Conservation (phyloP, 106 monocot genomes). For the Alisma plantagoaquatica region DNA sequence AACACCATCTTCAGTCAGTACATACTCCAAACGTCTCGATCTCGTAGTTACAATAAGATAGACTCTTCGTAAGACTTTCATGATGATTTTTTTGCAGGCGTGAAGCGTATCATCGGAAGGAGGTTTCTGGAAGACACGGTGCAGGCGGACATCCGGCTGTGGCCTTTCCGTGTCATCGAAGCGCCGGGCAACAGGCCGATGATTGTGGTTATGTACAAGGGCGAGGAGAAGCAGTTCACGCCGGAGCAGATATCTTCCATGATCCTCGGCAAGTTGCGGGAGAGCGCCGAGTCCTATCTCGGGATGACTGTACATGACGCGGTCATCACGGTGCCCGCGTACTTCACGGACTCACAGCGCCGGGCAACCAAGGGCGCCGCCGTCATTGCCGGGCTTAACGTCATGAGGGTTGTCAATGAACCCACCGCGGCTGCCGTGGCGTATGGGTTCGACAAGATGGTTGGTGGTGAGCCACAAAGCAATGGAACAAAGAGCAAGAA, state of each 20-base stretch:
- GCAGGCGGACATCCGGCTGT: slow-evolving; percentile 12
- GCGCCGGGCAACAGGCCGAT: slow-evolving; percentile 11
- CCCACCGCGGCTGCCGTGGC: slow-evolving; percentile 15
- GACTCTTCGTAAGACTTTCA: no score
- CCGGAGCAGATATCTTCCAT: slow-evolving; percentile 17
- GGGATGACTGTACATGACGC: slow-evolving; percentile 7
- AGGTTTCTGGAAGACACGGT: no score
- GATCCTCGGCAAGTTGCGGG: slow-evolving; percentile 10
- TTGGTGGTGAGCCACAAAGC: no score
- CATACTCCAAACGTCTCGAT: no score
- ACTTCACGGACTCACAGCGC: slow-evolving; percentile 19
- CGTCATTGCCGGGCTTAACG: slow-evolving; percentile 14
- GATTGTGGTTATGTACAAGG: slow-evolving; percentile 13
- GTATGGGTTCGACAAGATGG: slow-evolving; percentile 10
- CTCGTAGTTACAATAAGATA: no score
- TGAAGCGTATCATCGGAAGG: slow-evolving; percentile 13
- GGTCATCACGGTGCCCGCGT: slow-evolving; percentile 12
- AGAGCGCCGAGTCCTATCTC: slow-evolving; percentile 10
- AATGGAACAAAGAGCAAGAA: background rate
- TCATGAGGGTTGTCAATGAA: no score
- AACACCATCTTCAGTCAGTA: no score
- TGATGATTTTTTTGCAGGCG: no score
- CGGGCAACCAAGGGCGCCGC: slow-evolving; percentile 16
- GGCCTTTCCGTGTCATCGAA: slow-evolving; percentile 8
- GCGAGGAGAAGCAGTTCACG: slow-evolving; percentile 14